Base-by-base conservation (phyloP, 805 yeast species). In the Metschnikowia borealis region DNA sequence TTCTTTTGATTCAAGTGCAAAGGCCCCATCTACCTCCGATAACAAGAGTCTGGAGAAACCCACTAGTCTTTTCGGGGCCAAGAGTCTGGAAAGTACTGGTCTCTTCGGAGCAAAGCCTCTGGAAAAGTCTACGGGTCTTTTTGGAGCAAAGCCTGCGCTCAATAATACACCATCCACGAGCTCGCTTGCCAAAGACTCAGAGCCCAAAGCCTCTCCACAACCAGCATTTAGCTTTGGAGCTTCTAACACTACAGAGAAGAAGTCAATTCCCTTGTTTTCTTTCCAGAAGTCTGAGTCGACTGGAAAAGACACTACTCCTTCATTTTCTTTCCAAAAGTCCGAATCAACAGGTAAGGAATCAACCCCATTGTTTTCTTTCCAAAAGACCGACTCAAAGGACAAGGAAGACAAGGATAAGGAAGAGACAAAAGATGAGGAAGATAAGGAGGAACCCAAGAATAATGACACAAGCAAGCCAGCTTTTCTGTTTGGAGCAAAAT, bases 211-310 rank as follows among this genome's bases (percentile, higher is more conserved):
- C 33, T 34, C 38, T 34, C 17, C 46, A 11, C 14, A 21, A 34
- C 46, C 46, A n/a, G 18, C 32, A 21, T 43, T 34, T 13, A 43
- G 38, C 35, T 43, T 43, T 23, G 46, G 38, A 4, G 17, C 32
- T 33, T 15, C 37, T 20, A 34, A 14, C n/a, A 23, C 32, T 14
- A 34, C 21, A 4, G 21, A 10, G 8, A 33, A 43, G 26, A 20
- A 20, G 13, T 15, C 38, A 33, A 33, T 42, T 5, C 31, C 44
- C 6, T 31, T 20, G 18, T 41, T 41, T n/a, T 41, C 44, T 40
- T 40, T 40, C 35, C 17, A 17, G 7, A 40, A 26, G 44, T 18
- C 38, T 6, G 21, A 36, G 14, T 18, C 38, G 3, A 33, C 29
- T 17, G 31, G 13, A 18, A 32, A 42, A 11, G 14, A 32, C 20